Evolutionary conservation across 208 protist species (phyloP).

Genomic region (Vickermania spadyakhi): DNA sequence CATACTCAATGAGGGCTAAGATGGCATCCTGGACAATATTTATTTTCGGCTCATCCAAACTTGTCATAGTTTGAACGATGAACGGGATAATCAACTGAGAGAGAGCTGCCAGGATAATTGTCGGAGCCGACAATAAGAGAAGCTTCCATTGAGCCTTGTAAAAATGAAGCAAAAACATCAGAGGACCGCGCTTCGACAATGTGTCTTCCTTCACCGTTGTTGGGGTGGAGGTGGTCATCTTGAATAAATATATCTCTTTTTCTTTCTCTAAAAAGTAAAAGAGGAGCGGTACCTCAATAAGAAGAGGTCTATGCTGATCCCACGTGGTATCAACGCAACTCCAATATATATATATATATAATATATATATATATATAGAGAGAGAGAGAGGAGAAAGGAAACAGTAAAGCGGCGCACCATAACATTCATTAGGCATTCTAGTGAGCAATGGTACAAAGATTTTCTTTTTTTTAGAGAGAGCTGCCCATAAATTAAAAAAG

Average conservation of each 20-base stretch:
- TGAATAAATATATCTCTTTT: too few species aligned
- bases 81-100: neutral
- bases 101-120: neutral
- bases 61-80: neutral
- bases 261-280: too few species aligned
- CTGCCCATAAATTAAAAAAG: too few species aligned
- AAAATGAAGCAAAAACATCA: neutral
- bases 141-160: conserved; percentile 5
- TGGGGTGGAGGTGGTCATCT: too few species aligned
- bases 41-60: neutral
- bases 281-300: too few species aligned
- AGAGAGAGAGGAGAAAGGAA: neutral
- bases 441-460: too few species aligned
- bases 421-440: too few species aligned
- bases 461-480: too few species aligned
- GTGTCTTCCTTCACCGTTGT: neutral
- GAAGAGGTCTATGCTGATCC: too few species aligned
- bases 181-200: neutral
- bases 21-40: neutral
- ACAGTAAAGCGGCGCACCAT: too few species aligned
- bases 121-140: neutral
- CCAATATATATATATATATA: neutral
- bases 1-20: neutral
- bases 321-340: neutral
- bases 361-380: too few species aligned